Evolutionary conservation across 768 basidiomycete species (phyloP), one percentile per base, ranked within the genome.

Genomic region (Mycena venus): DNA sequence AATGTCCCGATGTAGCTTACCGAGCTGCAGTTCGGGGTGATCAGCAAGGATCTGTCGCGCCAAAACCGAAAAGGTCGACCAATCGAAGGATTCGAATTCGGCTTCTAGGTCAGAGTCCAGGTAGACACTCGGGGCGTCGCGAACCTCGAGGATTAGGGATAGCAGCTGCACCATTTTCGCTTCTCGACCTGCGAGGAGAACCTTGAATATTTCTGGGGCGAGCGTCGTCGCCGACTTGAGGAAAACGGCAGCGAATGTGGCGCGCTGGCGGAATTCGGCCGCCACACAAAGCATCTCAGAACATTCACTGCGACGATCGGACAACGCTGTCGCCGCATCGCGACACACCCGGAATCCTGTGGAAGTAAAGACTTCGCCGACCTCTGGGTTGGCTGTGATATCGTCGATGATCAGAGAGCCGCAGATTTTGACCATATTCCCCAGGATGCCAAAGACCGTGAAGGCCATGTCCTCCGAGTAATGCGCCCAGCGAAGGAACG

Each of bases 231-330:
- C 51, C 9, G 51, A 36, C 23, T 55, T 25, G 31, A 66, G 23
- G 32, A 66, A 55, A 7, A 0, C 36, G 32, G 34, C 51, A 6
- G 36, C 51, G 25, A 36, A 66, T 6, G 64, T 66, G 7, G 64
- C 62, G n/a, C 47, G 62, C 47, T 64, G 62, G 62, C 62, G 47
- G 47, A 64, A 64, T 51, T 64, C 47, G 19, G 62, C 60, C 3
- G 62, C 62, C 4, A 21, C 44, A 3, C 8, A 29, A 31, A 64
- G 31, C 31, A 15, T 42, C 4, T 42, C 56, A 17, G 4, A n/a
- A 59, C n/a, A 36, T 6, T 64, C 62, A 14, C 23, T 44, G 47
- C 36, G 25, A 42, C 4, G 23, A 38, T 36, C n/a, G 21, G 42
- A 44, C 29, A 63, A 10, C 21, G 27, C 17, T 12, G 11, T 40